phyloP scores from a whole-genome alignment of 2,329 filamentous ascomycete genomes.

The Diaporthe velutina region DNA sequence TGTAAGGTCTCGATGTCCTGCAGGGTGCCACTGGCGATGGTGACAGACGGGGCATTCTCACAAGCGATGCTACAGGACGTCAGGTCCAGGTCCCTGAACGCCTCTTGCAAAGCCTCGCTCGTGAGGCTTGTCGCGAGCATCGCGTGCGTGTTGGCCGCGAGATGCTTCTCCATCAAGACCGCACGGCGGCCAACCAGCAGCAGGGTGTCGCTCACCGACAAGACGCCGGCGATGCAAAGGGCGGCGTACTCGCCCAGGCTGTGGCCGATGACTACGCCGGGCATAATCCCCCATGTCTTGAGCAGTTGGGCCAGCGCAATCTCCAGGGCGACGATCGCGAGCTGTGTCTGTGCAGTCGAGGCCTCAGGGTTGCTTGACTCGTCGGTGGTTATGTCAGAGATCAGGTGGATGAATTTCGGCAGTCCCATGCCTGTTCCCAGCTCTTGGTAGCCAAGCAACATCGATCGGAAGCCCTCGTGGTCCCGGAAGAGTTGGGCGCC shows the following conservation, averaged over 20 bases:
- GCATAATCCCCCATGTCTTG: neutral
- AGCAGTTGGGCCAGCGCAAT: neutral
- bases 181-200: conserved; percentile 78
- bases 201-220: conserved; percentile 78
- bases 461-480: conserved; percentile 36
- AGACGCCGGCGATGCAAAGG: conserved; percentile 77
- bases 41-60: conserved; percentile 81
- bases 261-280: neutral
- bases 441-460: neutral
- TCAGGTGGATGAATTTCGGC: neutral
- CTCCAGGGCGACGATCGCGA: conserved; percentile 57
- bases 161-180: conserved; percentile 72
- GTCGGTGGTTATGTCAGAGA: neutral
- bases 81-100: conserved; percentile 61
- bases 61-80: conserved; percentile 67
- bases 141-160: conserved; percentile 74
- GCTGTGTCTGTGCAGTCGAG: neutral
- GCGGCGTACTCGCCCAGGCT: conserved; percentile 72
- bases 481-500: conserved; percentile 34
- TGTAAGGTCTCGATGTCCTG: neutral
- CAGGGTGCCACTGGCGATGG: conserved; percentile 69
- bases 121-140: conserved; percentile 60
- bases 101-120: conserved; percentile 34
- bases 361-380: neutral
- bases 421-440: conserved; percentile 36